Conservation (phyloP, 306 rosid species). For the Lithocarpus polystachyus region DNA sequence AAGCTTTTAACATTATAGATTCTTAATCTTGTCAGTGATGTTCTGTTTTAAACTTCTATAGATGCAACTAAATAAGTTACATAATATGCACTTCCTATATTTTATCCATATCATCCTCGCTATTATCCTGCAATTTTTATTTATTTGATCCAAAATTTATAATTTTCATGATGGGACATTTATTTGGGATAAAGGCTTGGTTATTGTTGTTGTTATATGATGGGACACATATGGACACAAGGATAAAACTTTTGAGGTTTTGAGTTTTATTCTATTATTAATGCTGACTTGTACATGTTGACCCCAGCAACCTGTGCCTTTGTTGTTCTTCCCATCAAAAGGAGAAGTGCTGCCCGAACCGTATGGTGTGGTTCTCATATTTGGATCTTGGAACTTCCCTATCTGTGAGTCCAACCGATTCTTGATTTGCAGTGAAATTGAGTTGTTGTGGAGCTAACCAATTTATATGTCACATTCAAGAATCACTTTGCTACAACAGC, state of each 20-base stretch:
- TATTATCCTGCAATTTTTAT: neutral
- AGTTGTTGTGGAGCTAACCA: neutral
- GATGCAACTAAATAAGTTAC: neutral
- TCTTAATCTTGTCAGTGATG: neutral
- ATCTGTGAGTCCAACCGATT: slow-evolving; percentile 53
- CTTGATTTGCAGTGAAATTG: neutral
- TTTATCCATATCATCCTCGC: too few species aligned
- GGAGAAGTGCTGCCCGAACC: slow-evolving; percentile 78
- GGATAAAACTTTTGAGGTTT: neutral
- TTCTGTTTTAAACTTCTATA: neutral
- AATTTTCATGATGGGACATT: neutral
- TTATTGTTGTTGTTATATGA: neutral
- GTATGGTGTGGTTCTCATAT: slow-evolving; percentile 77
- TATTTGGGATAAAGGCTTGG: too few species aligned
- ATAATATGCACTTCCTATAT: neutral
- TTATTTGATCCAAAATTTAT: neutral
- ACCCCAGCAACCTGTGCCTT: slow-evolving; percentile 48
- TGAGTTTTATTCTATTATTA: neutral
- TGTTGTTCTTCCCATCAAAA: slow-evolving; percentile 64
- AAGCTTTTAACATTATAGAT: neutral
- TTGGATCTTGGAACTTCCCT: slow-evolving; percentile 91
- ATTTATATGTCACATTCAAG: neutral
- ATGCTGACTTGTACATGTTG: neutral
- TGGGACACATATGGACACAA: neutral
- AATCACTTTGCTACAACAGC: neutral